Base-by-base conservation (phyloP, 2,329 filamentous ascomycete species). In the Hirsutella rhossiliensis region DNA sequence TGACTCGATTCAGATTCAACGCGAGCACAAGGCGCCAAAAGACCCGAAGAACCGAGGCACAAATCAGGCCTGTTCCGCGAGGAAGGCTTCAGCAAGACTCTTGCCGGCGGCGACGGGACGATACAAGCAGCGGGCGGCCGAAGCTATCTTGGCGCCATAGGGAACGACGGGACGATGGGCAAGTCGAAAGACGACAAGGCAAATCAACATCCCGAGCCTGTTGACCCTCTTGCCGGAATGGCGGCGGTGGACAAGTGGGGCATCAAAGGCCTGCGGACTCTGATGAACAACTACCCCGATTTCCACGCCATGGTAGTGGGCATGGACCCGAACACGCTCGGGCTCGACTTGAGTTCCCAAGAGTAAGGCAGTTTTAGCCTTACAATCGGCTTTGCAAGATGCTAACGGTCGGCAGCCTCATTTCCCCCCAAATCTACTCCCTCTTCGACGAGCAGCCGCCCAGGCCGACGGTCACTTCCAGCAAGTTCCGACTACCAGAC, bases 221-320 rank as follows among this genome's bases (percentile, higher is more conserved):
- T 76, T 50, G 78, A 83, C 56, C 77, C 77, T 39, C 62, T 82
- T 23, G 66, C 68, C 40, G 74, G 76, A 39, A 78, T 82, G 77
- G 61, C 72, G n/a, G 69, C 74, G 4, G 71, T 69, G 34, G 78
- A 83, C 53, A 80, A 74, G 55, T 83, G 72, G 69, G 79, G 79
- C 5, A 66, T 82, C 40, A 82, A 82, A 56, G 79, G 79, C 11
- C 64, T 82, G 47, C 69, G 72, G 45, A 74, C 75, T 29, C 62
- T 82, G 59, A 80, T 82, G 69, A 77, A 75, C 60, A 78, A 74
- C 55, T 78, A 73, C 49, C 73, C 75, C 13, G 76, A 80, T 50
- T 82, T 80, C 57, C 76, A 75, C 43, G 73, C 75, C 4, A 68
- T 80, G 54, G 67, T 80, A 11, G 69, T 71, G 38, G 78, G 78